These are phyloP conservation scores for Tolypocladium tropicale DNA, from an alignment of 2,329 filamentous ascomycete species.

Conservation along the genomic window DNA sequence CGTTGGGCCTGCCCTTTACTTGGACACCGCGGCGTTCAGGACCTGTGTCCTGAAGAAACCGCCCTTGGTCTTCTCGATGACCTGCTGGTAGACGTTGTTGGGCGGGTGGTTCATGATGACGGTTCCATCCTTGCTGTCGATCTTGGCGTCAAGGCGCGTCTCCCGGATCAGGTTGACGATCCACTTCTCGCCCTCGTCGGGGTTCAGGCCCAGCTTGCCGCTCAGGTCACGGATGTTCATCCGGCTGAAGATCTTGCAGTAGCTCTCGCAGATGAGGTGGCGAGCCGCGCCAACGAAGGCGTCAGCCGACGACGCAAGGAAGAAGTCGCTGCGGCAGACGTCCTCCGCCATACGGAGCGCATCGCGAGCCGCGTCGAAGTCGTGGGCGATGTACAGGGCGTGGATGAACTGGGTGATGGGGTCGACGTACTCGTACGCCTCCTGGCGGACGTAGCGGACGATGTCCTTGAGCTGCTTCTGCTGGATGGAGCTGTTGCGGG, in stretches of 20 bases:
- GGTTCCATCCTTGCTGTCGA: slow-evolving; percentile 97
- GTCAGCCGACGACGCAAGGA: slow-evolving; percentile 76
- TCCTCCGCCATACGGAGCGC: slow-evolving; percentile 82
- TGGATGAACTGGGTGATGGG: slow-evolving; percentile 94
- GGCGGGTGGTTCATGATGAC: slow-evolving; percentile 99
- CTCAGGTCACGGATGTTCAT: slow-evolving; percentile 98
- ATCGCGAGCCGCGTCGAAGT: slow-evolving; percentile 89
- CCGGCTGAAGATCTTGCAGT: slow-evolving; percentile 99
- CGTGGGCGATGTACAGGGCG: slow-evolving; percentile 78
- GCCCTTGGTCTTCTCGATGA: slow-evolving; percentile 98
- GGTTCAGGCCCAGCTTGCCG: slow-evolving; percentile 77
- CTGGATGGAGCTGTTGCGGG: slow-evolving; percentile 75
- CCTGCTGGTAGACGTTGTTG: slow-evolving; percentile 97
- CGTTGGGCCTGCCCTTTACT: slow-evolving; percentile 23
- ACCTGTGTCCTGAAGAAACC: slow-evolving; percentile 98
- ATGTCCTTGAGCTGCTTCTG: slow-evolving; percentile 99
- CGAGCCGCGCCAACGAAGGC: slow-evolving; percentile 87
- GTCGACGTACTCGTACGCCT: slow-evolving; percentile 95
- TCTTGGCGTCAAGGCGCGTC: slow-evolving; percentile 95
- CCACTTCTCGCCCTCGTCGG: slow-evolving; percentile 99
- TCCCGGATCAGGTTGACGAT: slow-evolving; percentile 99
- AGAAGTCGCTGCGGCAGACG: slow-evolving; percentile 89
- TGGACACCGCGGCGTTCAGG: slow-evolving; percentile 57
- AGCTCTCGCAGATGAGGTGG: slow-evolving; percentile 95
- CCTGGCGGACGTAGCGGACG: slow-evolving; percentile 89